Conservation (phyloP, 192 early-diverging fungal species). For the Chytriomyces confervae region DNA sequence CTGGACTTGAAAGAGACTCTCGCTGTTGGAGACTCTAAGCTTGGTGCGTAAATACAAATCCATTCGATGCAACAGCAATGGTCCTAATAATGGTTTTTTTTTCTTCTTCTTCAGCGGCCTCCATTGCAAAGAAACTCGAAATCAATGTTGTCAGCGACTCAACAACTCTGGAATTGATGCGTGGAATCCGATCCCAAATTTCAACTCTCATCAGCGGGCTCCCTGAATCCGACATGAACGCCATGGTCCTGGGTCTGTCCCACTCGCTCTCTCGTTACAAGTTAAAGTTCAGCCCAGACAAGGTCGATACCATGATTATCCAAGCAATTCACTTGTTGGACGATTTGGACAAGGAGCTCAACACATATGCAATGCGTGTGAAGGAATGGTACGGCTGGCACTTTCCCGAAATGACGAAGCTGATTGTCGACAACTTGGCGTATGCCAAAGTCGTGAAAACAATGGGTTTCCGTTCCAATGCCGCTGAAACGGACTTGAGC, state of each 20-base stretch:
- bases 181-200: conserved; percentile 95
- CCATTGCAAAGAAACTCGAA: conserved; percentile 85
- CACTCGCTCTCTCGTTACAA: conserved; percentile 99
- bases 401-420: conserved; percentile 98
- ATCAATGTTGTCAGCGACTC: conserved; percentile 84
- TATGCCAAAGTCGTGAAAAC: conserved; percentile 88
- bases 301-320: conserved; percentile 99
- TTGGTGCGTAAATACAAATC: conserved; percentile 62
- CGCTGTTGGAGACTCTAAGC: conserved; percentile 91
- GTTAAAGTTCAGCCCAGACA: conserved; percentile 99
- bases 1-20: conserved; percentile 92
- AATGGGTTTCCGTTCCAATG: conserved; percentile 90
- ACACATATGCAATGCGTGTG: conserved; percentile 96
- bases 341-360: conserved; percentile 98
- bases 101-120: conserved; percentile 8
- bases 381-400: conserved; percentile 99
- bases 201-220: conserved; percentile 88
- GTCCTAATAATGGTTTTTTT: too few species aligned
- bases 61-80: too few species aligned
- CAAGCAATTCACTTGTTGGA: conserved; percentile 97
- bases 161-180: conserved; percentile 88
- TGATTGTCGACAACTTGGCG: conserved; percentile 93
- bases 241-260: conserved; percentile 97
- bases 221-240: conserved; percentile 83
- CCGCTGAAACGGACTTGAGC: conserved; percentile 78